A percentile compares a stretch with the other conserved stretches of the same genome.
Evolutionary conservation across 352 stramenopile species (phyloP).

Genomic region (Plasmopara muralis): DNA sequence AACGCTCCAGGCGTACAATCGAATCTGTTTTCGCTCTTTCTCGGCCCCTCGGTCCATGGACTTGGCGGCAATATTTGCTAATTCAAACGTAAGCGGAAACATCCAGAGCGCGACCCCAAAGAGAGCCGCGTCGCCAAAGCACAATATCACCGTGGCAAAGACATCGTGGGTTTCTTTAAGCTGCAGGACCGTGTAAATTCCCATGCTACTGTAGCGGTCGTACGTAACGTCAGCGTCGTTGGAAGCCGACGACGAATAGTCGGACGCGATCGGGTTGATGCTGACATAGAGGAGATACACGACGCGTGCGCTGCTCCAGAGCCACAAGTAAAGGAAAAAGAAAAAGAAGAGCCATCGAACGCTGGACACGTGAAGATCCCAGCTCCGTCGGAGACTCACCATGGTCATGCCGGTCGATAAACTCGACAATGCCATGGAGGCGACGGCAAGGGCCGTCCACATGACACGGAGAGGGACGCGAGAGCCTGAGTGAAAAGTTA

Average conservation of each 20-base stretch:
- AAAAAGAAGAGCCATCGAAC: constrained; percentile 59
- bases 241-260: constrained; percentile 17
- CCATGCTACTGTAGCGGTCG: constrained; percentile 34
- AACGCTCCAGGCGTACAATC: constrained; percentile 22
- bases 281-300: constrained; percentile 40
- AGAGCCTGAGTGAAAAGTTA: constrained; percentile 10
- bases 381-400: constrained; percentile 33
- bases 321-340: constrained; percentile 46
- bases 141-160: constrained; percentile 27
- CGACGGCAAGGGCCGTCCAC: constrained; percentile 31
- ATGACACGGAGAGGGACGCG: constrained; percentile 8
- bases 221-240: constrained; percentile 23
- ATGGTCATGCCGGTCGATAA: constrained; percentile 35
- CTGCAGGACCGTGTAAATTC: constrained; percentile 36
- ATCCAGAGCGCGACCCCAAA: constrained; percentile 42
- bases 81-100: constrained; percentile 41
- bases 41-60: constrained; percentile 42
- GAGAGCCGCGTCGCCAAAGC: constrained; percentile 32
- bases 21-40: constrained; percentile 39
- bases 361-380: constrained; percentile 43
- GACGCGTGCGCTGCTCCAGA: constrained; percentile 32
- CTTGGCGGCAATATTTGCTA: constrained; percentile 41
- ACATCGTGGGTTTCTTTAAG: constrained; percentile 26
- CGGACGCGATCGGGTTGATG: constrained; percentile 20
- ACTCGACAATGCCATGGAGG: constrained; percentile 30